phyloP scores from a whole-genome alignment of 1,284 basidiomycete genomes.

The Boletus semigastroideus region DNA sequence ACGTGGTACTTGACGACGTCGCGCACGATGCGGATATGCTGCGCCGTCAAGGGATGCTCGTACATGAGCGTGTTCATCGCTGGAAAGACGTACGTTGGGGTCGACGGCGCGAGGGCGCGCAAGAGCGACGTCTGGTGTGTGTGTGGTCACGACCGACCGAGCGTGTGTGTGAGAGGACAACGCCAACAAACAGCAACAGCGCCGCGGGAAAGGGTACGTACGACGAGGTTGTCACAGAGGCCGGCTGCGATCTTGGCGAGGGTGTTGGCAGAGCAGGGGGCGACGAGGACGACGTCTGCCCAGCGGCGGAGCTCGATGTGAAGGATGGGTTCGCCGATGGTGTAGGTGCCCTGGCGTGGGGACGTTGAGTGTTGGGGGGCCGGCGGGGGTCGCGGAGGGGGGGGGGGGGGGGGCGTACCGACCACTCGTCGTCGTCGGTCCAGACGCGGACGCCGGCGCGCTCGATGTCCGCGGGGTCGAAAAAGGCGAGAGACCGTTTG shows the following conservation, averaged over 20 bases:
- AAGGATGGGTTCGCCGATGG: constrained; percentile 88
- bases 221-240: constrained; percentile 87
- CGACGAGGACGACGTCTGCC: constrained; percentile 94
- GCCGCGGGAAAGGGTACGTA: constrained; percentile 37
- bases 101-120: constrained; percentile 79
- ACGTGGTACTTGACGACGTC: constrained; percentile 81
- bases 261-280: constrained; percentile 95
- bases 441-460: constrained; percentile 69
- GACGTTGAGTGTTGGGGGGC: neutral
- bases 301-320: constrained; percentile 96
- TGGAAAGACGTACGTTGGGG: constrained; percentile 87
- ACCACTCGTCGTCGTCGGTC: constrained; percentile 93
- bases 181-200: neutral
- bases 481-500: constrained; percentile 78
- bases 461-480: constrained; percentile 54
- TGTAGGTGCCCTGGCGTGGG: constrained; percentile 56
- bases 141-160: neutral
- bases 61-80: constrained; percentile 99
- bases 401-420: constrained; percentile 25
- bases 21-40: constrained; percentile 71
- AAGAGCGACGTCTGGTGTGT: constrained; percentile 78
- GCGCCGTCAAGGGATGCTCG: constrained; percentile 86
- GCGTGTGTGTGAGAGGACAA: neutral
- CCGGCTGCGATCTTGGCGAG: constrained; percentile 91
- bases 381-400: too few species aligned